Evolutionary conservation across 306 rosid species (phyloP), one percentile per base, ranked within the genome.

Genomic region (Fragaria iinumae): DNA sequence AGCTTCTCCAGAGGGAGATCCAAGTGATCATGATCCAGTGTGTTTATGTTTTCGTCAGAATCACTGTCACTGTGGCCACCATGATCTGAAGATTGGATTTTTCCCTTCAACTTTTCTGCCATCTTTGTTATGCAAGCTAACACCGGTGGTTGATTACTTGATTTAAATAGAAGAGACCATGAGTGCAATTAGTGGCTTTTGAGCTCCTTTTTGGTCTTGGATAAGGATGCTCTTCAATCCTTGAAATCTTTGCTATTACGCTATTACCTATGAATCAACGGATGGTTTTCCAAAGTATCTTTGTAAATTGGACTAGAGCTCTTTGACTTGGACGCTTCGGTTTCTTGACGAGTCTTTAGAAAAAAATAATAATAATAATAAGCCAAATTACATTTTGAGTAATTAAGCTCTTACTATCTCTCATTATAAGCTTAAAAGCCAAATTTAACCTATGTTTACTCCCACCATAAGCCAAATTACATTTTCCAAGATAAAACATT

Each of bases 1-100:
- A 83, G 47, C 10, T 76, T 79, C 73, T 65, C 67, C 13, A 71
- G n/a, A 23, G 68, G 43, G 10, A 71, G 32, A 2, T 43, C 67
- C 39, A 47, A 41, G 0, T 48, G 53, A 48, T 48, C 53, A 13
- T 68, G 53, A 20, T 76, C 79, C 8, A 11, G 8, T 18, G 44
- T 25, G 27, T 56, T 11, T 11, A 27, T 53, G 41, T n/a, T 25
- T 16, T 36, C 38, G n/a, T 36, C 59, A 27, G 64, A n/a, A 44
- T 48, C 53, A 48, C 6, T 48, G 18, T 47, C 57, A 17, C 57
- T n/a, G 7, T 38, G 7, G 1, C 25, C 32, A 21, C 1, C 17
- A 14, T 48, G 16, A 6, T 14, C 21, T 11, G 39, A 44, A 23
- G 20, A 23, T 69, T 1, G 53, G 7, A 21, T 11, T 14, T 69